Evolutionary conservation across 78 protist genomes (phyloP), one percentile per base, ranked within the genome.

Genomic region (Mastigamoeba balamuthi): DNA sequence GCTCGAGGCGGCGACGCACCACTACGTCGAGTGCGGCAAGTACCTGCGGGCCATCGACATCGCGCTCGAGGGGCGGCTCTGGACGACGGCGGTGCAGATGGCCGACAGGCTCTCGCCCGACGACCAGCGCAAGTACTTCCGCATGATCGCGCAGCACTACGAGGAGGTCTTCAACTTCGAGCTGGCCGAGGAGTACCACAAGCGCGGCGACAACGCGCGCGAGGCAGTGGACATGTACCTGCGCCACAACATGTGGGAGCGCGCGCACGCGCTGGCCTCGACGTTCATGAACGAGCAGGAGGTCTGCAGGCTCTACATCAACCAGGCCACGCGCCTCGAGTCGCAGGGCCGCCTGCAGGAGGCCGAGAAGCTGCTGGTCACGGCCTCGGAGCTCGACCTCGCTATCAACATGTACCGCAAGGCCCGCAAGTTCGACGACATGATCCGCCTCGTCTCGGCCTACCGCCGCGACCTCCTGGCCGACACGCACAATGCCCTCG

Each of bases 331-430:
- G 68, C 42, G 76, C 42, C 84, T 93, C 33, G 94, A 87, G 73
- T 0, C 35, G 29, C n/a, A 40, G n/a, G 85, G 85, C 40, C 43
- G 78, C 65, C 78, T 33, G 66, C 33, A 35, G 33, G 91, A 85
- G 1, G 92, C 91, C 17, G 95, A 85, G 68, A 1, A n/a, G 40
- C 74, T 88, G 17, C 77, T 66, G 52, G 3, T 87, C 27, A 75
- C 68, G 43, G 74, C 78, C 10, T 2, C 72, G 29, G 90, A 88
- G 75, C 83, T 85, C 27, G 93, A 88, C 76, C 77, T 72, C 25
- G 93, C 93, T 28, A 88, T 92, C 89, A 58, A 79, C 77, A 92
- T 92, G 96, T 87, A 88, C 88, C 82, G 77, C 77, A 80, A 75
- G 86, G 69, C 40, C 10, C 72, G 77, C 27, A 44, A 74, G 37